Base-by-base conservation (phyloP, 768 basidiomycete species). In the Calvatia gigantea region DNA sequence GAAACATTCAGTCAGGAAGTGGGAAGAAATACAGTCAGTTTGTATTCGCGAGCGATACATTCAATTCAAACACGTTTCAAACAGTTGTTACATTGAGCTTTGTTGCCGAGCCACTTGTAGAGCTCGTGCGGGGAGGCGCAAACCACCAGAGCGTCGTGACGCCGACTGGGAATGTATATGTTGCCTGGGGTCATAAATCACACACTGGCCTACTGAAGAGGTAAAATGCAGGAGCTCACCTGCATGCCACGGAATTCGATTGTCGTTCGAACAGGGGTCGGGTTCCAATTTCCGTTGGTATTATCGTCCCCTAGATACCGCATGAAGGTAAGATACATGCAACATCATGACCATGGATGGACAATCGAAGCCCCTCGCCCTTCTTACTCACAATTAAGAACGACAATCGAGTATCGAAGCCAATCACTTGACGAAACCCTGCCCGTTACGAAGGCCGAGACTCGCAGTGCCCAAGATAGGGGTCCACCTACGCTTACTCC, bases 101-200 rank as follows among this genome's bases (percentile, higher is more conserved):
- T 9, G 21, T 27, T 15, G 11, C 35, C 17, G 19, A 28, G 25
- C 8, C 27, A 21, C 12, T 27, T 6, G 33, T 39, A 25, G 33
- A 21, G 9, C 29, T 21, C n/a, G 19, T 32, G 9, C 8, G 28
- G 1, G 59, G 59, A 7, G 69, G 61, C 7, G 70, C 77, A 57
- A 71, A 79, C 78, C 77, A 80, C 78, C 77, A 80, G 7, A 82
- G 62, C 5, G 80, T 82, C 0, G 79, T 79, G 3, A 90, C 83
- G 25, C 89, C 89, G 12, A 89, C 86, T 1, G 88, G 87, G 73
- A 91, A 91, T 2, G 85, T 87, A 65, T 87, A 87, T 1, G 73
- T 79, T 2, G 87, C 89, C 82, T 66, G 42, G 33, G 5, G n/a
- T 19, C 31, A 9, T 32, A 33, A 15, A 48, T 7, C 12, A 38